A percentile compares a stretch with the other conserved stretches of the same genome.
These are phyloP conservation scores for Euphorbia schlechtendalii DNA, from an alignment of 441 rosid species.

Conservation along the genomic window DNA sequence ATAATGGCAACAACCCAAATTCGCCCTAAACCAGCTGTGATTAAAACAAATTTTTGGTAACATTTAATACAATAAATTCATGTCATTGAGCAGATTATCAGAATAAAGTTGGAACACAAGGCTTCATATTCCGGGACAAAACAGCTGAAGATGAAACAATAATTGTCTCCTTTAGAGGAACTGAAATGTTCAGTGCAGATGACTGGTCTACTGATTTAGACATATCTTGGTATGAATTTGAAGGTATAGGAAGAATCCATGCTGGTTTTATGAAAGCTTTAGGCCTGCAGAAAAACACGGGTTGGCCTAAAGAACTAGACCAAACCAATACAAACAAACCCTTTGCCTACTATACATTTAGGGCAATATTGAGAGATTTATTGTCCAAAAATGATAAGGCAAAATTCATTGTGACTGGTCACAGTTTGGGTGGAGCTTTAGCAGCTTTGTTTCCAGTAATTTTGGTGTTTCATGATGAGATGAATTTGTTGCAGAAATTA, in stretches of 20 bases:
- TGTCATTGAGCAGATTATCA: conserved; percentile 45
- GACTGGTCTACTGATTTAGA: conserved; percentile 73
- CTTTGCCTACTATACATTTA: conserved; percentile 48
- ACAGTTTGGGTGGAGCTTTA: conserved; percentile 65
- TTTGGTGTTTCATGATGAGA: conserved; percentile 44
- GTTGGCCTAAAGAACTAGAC: conserved; percentile 38
- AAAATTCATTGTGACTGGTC: conserved; percentile 51
- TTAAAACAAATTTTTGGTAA: too few species aligned
- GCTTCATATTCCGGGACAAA: conserved; percentile 41
- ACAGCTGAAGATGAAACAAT: conserved; percentile 34
- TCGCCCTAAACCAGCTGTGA: too few species aligned
- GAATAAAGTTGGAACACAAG: conserved; percentile 55
- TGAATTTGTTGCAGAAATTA: conserved; percentile 37
- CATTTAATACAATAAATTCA: too few species aligned
- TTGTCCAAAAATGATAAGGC: conserved; percentile 25
- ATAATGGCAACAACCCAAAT: too few species aligned
- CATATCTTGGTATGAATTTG: conserved; percentile 65
- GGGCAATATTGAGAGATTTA: conserved; percentile 35
- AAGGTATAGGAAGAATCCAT: conserved; percentile 54
- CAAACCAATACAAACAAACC: conserved; percentile 19
- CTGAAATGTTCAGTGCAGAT: conserved; percentile 60
- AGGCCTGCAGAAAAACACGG: conserved; percentile 44
- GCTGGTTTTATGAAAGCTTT: conserved; percentile 73
- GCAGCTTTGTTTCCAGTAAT: conserved; percentile 51
- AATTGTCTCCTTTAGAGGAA: conserved; percentile 68